Percentiles rank a stretch among this genome's conserved stretches.
Conservation (phyloP, 352 stramenopile species). For the Globisporangium perplexum region DNA sequence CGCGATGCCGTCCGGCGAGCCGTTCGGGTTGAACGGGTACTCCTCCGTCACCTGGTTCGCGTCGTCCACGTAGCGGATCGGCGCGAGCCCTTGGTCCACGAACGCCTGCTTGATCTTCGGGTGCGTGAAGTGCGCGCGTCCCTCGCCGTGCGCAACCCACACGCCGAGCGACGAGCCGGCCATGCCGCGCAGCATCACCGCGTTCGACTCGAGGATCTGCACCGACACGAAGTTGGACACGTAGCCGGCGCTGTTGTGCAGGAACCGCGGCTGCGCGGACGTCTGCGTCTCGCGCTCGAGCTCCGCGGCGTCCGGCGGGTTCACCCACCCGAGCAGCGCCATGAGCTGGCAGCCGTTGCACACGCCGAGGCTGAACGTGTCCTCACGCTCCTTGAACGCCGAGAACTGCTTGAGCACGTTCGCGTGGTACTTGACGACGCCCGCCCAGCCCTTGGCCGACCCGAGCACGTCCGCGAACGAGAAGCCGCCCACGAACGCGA, state of each 20-base stretch:
- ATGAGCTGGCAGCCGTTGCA: conserved; percentile 99
- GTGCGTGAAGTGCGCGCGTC: conserved; percentile 96
- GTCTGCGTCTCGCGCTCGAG: conserved; percentile 49
- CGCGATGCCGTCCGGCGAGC: conserved; percentile 95
- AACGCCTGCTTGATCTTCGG: conserved; percentile 85
- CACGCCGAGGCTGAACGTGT: conserved; percentile 99
- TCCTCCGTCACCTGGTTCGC: conserved; percentile 90
- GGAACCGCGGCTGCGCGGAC: conserved; percentile 89
- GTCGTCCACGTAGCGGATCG: conserved; percentile 97
- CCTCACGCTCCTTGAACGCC: conserved; percentile 90
- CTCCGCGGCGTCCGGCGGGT: conserved; percentile 43
- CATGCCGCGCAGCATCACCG: conserved; percentile 99
- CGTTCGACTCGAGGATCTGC: conserved; percentile 92
- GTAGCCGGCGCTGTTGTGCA: conserved; percentile 97
- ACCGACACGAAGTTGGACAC: conserved; percentile 97
- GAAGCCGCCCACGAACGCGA: conserved; percentile 99
- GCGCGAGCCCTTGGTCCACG: conserved; percentile 88
- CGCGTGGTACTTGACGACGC: conserved; percentile 96
- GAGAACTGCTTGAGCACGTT: conserved; percentile 96
- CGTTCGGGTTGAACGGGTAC: conserved; percentile 99
- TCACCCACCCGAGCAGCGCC: conserved; percentile 97
- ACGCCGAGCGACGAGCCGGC: conserved; percentile 94
- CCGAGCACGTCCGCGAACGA: conserved; percentile 98
- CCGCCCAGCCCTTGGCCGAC: conserved; percentile 98
- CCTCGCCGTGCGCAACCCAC: conserved; percentile 95